Evolutionary conservation across 1,284 basidiomycete species (phyloP).

Genomic region (Irpex sp.): DNA sequence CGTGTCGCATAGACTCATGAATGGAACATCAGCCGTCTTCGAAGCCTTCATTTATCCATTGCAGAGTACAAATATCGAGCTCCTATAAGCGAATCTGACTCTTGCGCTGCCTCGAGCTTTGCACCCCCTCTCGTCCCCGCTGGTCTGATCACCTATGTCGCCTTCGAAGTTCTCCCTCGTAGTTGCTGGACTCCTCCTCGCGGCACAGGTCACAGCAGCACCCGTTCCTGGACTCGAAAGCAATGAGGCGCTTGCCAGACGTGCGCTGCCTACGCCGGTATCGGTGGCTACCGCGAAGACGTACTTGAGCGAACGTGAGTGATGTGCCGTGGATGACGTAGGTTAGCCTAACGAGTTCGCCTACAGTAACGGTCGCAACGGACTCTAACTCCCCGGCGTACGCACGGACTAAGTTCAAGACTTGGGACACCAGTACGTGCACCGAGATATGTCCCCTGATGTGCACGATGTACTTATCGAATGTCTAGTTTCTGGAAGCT

Average conservation of each 20-base stretch:
- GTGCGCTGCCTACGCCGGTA: slow-evolving; percentile 35
- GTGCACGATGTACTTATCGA: not conserved
- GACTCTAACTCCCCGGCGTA: slow-evolving; percentile 47
- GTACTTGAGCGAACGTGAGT: slow-evolving; percentile 34
- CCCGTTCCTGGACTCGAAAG: not conserved
- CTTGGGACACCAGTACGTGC: slow-evolving; percentile 42
- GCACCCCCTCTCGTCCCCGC: not conserved
- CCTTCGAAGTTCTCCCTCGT: not conserved
- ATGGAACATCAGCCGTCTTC: not conserved
- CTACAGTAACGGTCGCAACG: slow-evolving; percentile 39
- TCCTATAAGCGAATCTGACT: not conserved
- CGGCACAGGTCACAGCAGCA: not conserved
- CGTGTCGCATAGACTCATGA: not conserved
- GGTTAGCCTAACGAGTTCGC: not conserved
- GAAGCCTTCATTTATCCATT: not conserved
- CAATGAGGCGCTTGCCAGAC: not conserved
- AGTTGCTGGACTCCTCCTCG: not conserved
- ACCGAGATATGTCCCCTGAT: not conserved
- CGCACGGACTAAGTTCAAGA: slow-evolving; percentile 38
- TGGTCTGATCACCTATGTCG: not conserved
- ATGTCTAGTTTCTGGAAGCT: slow-evolving; percentile 42
- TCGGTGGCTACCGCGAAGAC: slow-evolving; percentile 34
- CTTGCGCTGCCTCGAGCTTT: not conserved
- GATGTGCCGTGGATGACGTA: not conserved
- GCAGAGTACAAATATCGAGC: not conserved